phyloP scores from a whole-genome alignment of 768 basidiomycete species.

The Boletus sp. region DNA sequence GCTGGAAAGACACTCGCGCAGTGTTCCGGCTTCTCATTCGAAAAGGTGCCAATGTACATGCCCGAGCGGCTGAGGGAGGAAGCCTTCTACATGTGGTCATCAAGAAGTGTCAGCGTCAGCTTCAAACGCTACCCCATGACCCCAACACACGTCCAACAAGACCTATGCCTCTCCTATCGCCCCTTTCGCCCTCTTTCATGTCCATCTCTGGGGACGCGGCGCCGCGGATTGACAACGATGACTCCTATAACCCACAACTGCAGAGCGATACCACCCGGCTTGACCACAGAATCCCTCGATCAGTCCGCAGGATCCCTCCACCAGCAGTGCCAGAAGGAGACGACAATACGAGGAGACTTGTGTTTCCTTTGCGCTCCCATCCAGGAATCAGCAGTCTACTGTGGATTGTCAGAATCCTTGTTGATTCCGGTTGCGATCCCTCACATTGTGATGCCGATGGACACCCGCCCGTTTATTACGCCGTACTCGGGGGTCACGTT shows the following conservation, averaged over 20 bases:
- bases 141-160: no score
- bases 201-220: no score
- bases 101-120: background rate
- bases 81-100: background rate
- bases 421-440: slow-evolving; percentile 2
- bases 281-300: no score
- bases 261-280: no score
- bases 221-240: no score
- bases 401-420: background rate
- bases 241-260: no score
- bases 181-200: background rate
- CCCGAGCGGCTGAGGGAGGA: background rate
- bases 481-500: background rate
- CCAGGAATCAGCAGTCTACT: background rate
- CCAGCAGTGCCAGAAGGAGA: no score
- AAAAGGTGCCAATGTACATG: background rate
- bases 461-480: background rate
- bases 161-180: background rate
- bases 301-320: no score
- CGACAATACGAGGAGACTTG: no score
- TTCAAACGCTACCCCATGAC: background rate
- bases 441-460: background rate
- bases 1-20: background rate
- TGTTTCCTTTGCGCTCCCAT: no score
- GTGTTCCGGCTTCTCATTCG: background rate